These are phyloP conservation scores for Blastomyces percursus DNA, from an alignment of 2,329 filamentous ascomycete genomes.

Conservation along the genomic window DNA sequence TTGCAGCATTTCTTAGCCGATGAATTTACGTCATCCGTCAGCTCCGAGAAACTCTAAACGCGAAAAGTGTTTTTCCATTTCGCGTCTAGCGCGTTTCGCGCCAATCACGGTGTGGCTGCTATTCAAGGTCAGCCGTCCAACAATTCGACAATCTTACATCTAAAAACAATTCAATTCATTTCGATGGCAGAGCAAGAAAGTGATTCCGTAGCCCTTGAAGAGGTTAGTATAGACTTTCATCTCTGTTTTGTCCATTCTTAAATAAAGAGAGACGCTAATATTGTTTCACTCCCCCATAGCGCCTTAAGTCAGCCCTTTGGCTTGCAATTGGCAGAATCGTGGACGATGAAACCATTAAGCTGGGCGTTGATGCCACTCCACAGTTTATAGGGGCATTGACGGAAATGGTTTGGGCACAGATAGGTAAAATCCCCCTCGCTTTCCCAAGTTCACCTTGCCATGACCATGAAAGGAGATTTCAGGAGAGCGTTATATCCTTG, in stretches of 20 bases:
- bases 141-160: not conserved
- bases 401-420: slow-evolving; percentile 77
- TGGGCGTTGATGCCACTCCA: slow-evolving; percentile 75
- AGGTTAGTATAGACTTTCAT: slow-evolving; percentile 18
- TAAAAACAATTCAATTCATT: not conserved
- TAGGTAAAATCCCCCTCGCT: slow-evolving; percentile 46
- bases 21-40: not conserved
- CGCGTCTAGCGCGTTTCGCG: not conserved
- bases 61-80: not conserved
- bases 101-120: not conserved
- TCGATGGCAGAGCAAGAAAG: slow-evolving; percentile 18
- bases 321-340: slow-evolving; percentile 75
- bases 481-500: not conserved
- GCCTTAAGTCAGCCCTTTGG: slow-evolving; percentile 77
- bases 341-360: slow-evolving; percentile 64
- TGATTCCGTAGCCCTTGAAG: slow-evolving; percentile 25
- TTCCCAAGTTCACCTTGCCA: not conserved
- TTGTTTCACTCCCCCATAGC: slow-evolving; percentile 38
- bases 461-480: not conserved
- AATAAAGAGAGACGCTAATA: not conserved
- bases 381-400: slow-evolving; percentile 81
- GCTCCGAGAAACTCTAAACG: slow-evolving; percentile 15
- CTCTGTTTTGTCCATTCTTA: not conserved
- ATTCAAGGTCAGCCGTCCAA: not conserved
- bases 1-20: not conserved